Evolutionary conservation across 352 stramenopile genomes (phyloP).

Genomic region (Pythium phragmitis): DNA sequence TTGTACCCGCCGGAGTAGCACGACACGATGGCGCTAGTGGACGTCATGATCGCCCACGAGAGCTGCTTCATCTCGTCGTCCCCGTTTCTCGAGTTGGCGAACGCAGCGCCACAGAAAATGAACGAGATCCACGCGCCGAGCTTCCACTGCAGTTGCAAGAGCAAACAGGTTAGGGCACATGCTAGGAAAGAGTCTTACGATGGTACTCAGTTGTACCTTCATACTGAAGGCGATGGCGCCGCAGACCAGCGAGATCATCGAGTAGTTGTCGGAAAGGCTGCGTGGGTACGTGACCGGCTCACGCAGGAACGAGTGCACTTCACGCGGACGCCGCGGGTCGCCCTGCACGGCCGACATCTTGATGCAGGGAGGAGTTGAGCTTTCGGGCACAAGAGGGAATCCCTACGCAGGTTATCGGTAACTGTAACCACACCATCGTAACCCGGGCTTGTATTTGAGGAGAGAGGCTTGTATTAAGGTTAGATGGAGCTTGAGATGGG

Average conservation of each 20-base stretch:
- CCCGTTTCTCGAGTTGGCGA: slow-evolving; percentile 55
- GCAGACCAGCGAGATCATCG: slow-evolving; percentile 57
- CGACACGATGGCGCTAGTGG: slow-evolving; percentile 62
- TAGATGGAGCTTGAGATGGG: neutral
- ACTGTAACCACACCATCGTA: neutral
- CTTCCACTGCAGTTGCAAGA: slow-evolving; percentile 47
- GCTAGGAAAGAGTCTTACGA: too few relatives aligned
- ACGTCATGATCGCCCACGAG: slow-evolving; percentile 79
- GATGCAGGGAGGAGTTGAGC: neutral
- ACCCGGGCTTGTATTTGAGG: neutral
- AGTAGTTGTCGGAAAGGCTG: slow-evolving; percentile 52
- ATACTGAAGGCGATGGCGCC: slow-evolving; percentile 59
- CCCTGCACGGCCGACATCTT: slow-evolving; percentile 29
- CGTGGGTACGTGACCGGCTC: slow-evolving; percentile 38
- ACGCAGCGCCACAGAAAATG: slow-evolving; percentile 63
- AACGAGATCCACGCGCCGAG: slow-evolving; percentile 62
- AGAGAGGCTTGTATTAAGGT: neutral
- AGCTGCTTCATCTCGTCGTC: slow-evolving; percentile 64
- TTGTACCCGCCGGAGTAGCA: slow-evolving; percentile 36
- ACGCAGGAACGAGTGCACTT: slow-evolving; percentile 72
- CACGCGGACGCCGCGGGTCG: slow-evolving; percentile 58
- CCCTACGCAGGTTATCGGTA: neutral
- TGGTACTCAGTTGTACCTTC: slow-evolving; percentile 37
- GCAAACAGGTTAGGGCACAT: neutral
- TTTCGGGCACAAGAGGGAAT: neutral